These are phyloP conservation scores for Croton laevigatus DNA, from an alignment of 441 rosid genomes.

Conservation along the genomic window DNA sequence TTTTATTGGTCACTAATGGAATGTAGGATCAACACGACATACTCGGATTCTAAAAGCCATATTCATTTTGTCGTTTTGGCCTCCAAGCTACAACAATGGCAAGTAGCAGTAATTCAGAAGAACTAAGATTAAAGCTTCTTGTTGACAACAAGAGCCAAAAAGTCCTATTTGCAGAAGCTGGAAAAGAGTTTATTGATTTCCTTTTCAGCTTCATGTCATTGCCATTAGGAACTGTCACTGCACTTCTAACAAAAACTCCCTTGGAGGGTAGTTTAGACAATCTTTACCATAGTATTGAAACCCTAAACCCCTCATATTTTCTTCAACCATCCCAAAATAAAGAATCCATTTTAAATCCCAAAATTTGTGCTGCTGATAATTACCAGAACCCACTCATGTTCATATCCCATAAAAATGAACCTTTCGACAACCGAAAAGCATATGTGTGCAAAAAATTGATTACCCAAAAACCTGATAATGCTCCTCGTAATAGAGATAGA, in stretches of 20 bases:
- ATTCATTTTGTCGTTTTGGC: too few species aligned
- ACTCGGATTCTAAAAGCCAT: too few species aligned
- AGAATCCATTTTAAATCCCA: conserved; percentile 11
- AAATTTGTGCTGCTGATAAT: neutral
- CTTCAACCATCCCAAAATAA: conserved; percentile 9
- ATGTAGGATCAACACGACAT: too few species aligned
- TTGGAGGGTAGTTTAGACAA: neutral
- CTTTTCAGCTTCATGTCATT: conserved; percentile 20
- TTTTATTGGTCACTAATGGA: too few species aligned
- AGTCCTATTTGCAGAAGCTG: conserved; percentile 33
- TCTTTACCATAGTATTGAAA: neutral
- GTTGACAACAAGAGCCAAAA: conserved; percentile 11
- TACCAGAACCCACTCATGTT: too few species aligned
- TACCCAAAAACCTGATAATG: too few species aligned
- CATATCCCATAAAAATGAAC: too few species aligned
- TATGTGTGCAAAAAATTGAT: too few species aligned
- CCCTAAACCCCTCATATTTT: neutral
- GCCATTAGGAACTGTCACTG: conserved; percentile 23
- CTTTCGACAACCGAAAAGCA: too few species aligned
- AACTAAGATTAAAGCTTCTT: neutral
- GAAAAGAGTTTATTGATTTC: conserved; percentile 33
- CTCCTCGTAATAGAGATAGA: too few species aligned
- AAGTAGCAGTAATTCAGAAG: neutral
- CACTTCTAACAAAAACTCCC: neutral
- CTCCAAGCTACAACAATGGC: neutral